Evolutionary conservation across 2,329 filamentous ascomycete species (phyloP).

Genomic region (Aureobasidium mangrovei): DNA sequence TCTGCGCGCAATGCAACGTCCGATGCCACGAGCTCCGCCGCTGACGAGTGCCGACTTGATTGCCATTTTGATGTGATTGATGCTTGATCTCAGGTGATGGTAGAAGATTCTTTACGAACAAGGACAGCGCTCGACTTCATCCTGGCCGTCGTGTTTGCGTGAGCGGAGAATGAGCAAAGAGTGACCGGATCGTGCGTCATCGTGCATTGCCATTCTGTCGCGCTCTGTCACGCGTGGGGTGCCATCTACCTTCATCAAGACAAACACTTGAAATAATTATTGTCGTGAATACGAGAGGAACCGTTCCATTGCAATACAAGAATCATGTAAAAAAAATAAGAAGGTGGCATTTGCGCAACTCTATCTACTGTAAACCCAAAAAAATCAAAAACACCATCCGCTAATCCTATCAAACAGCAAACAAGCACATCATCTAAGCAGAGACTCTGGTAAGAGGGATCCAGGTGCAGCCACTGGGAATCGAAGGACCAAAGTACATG

Average conservation of each 20-base stretch:
- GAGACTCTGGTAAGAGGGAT: background rate
- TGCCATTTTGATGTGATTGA: background rate
- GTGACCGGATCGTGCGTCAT: constrained; percentile 2
- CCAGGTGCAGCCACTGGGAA: background rate
- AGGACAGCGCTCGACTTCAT: too few species aligned
- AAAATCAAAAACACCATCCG: background rate
- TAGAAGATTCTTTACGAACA: background rate
- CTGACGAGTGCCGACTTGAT: constrained; percentile 21
- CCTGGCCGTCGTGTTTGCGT: too few species aligned
- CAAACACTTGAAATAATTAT: too few species aligned
- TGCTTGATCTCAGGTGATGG: background rate
- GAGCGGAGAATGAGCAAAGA: background rate
- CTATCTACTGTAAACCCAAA: too few species aligned
- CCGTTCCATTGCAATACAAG: too few species aligned
- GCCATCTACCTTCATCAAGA: background rate
- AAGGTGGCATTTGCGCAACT: too few species aligned
- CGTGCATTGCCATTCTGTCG: background rate
- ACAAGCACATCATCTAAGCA: too few species aligned
- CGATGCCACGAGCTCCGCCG: constrained; percentile 29
- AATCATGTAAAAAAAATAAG: too few species aligned
- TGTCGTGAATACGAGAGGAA: too few species aligned
- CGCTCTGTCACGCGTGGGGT: background rate
- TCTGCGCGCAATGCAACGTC: constrained; percentile 26
- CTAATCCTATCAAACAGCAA: too few species aligned
- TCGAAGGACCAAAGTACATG: background rate